These are phyloP conservation scores for Colletotrichum liaoningense DNA, from an alignment of 2,329 filamentous ascomycete genomes.

Conservation along the genomic window DNA sequence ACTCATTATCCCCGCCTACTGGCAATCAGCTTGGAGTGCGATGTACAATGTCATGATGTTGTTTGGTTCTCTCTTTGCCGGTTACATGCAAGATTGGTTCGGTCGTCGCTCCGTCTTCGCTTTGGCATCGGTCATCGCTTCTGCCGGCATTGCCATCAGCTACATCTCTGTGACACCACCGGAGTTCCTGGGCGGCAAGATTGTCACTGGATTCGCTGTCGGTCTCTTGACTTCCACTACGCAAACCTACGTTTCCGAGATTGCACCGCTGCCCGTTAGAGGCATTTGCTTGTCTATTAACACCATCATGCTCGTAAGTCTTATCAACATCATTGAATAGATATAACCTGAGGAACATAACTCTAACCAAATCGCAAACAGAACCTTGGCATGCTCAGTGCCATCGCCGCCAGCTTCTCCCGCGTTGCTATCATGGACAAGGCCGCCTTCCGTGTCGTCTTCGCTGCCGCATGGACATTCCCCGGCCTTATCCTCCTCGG, in stretches of 20 bases:
- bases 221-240: conserved; percentile 36
- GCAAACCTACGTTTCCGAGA: conserved; percentile 50
- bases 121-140: conserved; percentile 25
- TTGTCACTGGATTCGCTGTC: conserved; percentile 37
- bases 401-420: conserved; percentile 50
- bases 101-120: conserved; percentile 36
- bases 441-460: conserved; percentile 41
- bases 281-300: conserved; percentile 51
- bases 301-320: conserved; percentile 51
- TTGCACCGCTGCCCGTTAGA: conserved; percentile 46
- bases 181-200: conserved; percentile 39
- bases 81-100: conserved; percentile 37
- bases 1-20: conserved; percentile 39
- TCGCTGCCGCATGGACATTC: conserved; percentile 47
- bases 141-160: conserved; percentile 36
- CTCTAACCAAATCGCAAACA: not conserved
- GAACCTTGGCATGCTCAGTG: conserved; percentile 38
- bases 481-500: conserved; percentile 39
- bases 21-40: conserved; percentile 41
- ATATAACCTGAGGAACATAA: not conserved
- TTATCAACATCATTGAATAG: conserved; percentile 12
- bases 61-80: conserved; percentile 36
- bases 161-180: conserved; percentile 32
- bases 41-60: conserved; percentile 38
- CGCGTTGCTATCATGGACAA: conserved; percentile 47